These are phyloP conservation scores for Monascus ruber DNA, from an alignment of 2,329 filamentous ascomycete genomes.

Conservation along the genomic window DNA sequence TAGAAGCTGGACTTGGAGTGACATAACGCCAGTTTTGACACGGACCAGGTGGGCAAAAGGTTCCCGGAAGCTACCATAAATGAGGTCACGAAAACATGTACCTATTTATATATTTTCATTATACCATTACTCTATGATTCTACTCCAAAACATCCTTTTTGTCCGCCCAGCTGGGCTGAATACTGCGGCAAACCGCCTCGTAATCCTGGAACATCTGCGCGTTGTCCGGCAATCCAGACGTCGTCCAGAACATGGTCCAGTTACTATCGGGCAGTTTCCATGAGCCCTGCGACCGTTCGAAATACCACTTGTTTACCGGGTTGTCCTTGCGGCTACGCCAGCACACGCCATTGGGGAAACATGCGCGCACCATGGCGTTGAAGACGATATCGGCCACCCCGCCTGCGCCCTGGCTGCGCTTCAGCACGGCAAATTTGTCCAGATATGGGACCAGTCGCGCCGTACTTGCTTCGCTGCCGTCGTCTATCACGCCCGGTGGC, in stretches of 20 bases:
- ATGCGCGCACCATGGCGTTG: conserved; percentile 83
- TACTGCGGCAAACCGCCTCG: conserved; percentile 59
- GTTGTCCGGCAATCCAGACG: conserved; percentile 47
- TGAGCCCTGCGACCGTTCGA: conserved; percentile 75
- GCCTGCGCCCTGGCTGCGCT: conserved; percentile 74
- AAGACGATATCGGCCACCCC: conserved; percentile 95
- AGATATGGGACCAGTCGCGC: conserved; percentile 76
- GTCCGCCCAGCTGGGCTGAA: conserved; percentile 40
- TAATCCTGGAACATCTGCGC: conserved; percentile 53
- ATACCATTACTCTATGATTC: no score
- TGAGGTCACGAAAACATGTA: no score
- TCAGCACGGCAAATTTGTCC: conserved; percentile 93
- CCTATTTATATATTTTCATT: no score
- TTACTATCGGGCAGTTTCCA: conserved; percentile 70
- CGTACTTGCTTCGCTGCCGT: conserved; percentile 40
- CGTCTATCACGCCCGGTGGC: conserved; percentile 49
- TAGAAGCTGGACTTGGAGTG: no score
- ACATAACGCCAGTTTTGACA: no score
- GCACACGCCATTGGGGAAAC: conserved; percentile 79
- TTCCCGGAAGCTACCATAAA: no score
- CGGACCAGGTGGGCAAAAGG: no score
- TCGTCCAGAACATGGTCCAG: conserved; percentile 99
- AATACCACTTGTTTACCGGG: conserved; percentile 99
- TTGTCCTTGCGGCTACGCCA: conserved; percentile 87
- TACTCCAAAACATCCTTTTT: conserved; percentile 44